A percentile compares a stretch with the other conserved stretches of the same genome.
Evolutionary conservation across 345 rosid genomes (phyloP).

Genomic region (Gynandropsis gynandra): DNA sequence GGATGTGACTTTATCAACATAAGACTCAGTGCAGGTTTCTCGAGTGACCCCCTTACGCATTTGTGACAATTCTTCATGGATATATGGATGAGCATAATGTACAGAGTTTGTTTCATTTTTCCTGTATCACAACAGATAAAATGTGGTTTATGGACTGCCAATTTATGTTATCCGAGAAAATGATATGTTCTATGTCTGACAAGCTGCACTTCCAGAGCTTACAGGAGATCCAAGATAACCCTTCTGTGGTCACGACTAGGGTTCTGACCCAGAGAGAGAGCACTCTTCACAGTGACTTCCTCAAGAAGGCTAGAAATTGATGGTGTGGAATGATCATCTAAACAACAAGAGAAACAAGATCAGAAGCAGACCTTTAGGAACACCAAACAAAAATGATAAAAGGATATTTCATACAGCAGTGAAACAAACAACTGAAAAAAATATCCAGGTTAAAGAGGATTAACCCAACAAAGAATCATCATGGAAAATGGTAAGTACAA

Average conservation of each 20-base stretch:
- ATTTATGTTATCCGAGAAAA: conserved; percentile 13
- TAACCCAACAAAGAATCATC: background rate
- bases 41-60: conserved; percentile 30
- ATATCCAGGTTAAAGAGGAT: conserved; percentile 10
- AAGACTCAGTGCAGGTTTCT: conserved; percentile 23
- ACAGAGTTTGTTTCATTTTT: conserved; percentile 36
- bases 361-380: conserved; percentile 9
- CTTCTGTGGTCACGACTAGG: conserved; percentile 22
- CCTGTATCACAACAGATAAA: conserved; percentile 33
- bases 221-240: conserved; percentile 40
- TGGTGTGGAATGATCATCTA: conserved; percentile 33
- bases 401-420: too few species aligned
- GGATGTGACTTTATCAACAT: conserved; percentile 24
- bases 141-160: conserved; percentile 6
- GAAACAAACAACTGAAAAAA: background rate
- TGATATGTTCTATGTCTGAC: conserved; percentile 3
- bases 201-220: conserved; percentile 20
- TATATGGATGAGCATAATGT: conserved; percentile 47
- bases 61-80: conserved; percentile 38
- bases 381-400: conserved; percentile 7
- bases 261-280: conserved; percentile 21
- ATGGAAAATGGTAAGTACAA: conserved; percentile 18
- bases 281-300: conserved; percentile 23
- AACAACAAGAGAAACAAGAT: conserved; percentile 20
- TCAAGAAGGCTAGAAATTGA: conserved; percentile 28